Base-by-base conservation (phyloP, 2,329 filamentous ascomycete species). In the Fusarium sp. region DNA sequence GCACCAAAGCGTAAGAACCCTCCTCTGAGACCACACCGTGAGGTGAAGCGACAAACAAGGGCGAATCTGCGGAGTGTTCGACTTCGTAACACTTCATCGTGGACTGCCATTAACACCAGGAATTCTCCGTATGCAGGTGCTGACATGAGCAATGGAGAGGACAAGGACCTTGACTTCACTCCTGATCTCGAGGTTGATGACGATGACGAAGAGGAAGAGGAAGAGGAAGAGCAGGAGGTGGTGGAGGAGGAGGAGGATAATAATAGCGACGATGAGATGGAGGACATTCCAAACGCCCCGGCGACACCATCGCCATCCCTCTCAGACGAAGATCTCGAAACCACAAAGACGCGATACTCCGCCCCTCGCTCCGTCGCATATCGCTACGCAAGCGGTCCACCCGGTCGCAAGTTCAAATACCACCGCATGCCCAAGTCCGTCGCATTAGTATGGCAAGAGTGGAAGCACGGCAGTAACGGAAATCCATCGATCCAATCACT, bases 361-460 rank as follows among this genome's bases (percentile, higher is more conserved):
- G 44, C 58, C 24, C 66, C 75, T 22, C 75, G 78, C 7, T 70
- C 63, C 20, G 68, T 63, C 1, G 69, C 51, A 3, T 60, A 56
- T 22, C 78, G 74, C 0, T 73, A 71, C 68, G 72, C 77, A 2
- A 41, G 47, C 5, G 79, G 79, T 0, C 76, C 76, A 0, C 52
- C 70, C 0, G 51, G 49, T 8, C 62, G 51, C 2, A 76, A 47
- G 26, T 80, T 79, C 51, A 66, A 60, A 47, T 80, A 73, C 61
- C 54, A 66, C 28, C 69, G 71, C 12, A 79, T 76, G 75, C 72
- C 75, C 41, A 76, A 78, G 45, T 77, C 71, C 0, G 76, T 80
- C 0, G 59, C 63, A 0, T 39, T 60, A 6, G 63, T 80, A 28
- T 80, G 77, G 78, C 22, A 61, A 17, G 77, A 80, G 24, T 78